These are phyloP conservation scores for Pleurotus platypus DNA, from an alignment of 768 basidiomycete species.

Conservation along the genomic window DNA sequence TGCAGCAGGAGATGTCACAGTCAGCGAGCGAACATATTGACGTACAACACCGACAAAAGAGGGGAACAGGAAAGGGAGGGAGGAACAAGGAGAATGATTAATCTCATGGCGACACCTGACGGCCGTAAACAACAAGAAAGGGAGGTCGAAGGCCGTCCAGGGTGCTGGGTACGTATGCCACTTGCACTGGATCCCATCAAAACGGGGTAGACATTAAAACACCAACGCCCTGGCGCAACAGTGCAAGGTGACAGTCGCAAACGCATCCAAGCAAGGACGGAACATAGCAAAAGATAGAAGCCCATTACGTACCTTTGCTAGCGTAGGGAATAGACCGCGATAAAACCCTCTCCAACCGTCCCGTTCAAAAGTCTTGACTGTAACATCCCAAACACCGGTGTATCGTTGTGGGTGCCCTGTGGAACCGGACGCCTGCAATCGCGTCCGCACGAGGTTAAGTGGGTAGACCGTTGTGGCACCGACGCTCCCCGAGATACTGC, in stretches of 20 bases:
- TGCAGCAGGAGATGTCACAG: no score
- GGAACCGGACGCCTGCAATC: slow-evolving; percentile 94
- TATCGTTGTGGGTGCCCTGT: slow-evolving; percentile 92
- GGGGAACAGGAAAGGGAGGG: no score
- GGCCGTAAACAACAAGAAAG: not conserved
- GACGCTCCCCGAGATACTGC: slow-evolving; percentile 89
- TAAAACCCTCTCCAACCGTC: slow-evolving; percentile 97
- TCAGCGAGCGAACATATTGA: slow-evolving; percentile 2
- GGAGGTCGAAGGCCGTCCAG: not conserved
- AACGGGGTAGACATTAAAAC: no score
- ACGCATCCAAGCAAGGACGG: no score
- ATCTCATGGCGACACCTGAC: not conserved
- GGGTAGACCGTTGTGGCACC: slow-evolving; percentile 95
- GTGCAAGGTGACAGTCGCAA: no score
- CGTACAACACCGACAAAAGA: not conserved
- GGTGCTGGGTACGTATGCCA: no score
- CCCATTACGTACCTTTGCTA: slow-evolving; percentile 69
- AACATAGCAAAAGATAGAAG: not conserved
- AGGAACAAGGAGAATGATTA: no score
- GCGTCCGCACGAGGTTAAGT: slow-evolving; percentile 86
- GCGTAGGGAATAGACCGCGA: slow-evolving; percentile 84
- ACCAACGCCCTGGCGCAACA: no score
- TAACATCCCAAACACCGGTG: slow-evolving; percentile 84
- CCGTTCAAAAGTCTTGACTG: slow-evolving; percentile 68
- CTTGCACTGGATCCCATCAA: no score